These are phyloP conservation scores for Canavalia ensiformis DNA, from an alignment of 306 rosid genomes.

Conservation along the genomic window DNA sequence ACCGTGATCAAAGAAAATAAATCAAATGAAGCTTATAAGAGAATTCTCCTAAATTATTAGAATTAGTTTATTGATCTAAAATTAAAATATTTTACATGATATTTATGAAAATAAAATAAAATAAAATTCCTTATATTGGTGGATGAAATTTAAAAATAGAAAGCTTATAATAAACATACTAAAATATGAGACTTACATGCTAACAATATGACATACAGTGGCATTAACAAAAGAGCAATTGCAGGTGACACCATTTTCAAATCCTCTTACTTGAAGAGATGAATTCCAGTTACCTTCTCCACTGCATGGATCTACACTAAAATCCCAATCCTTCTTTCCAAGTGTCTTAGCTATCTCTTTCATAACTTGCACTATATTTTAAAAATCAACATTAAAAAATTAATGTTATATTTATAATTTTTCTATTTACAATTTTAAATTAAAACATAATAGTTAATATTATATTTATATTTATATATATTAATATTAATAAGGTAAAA, in stretches of 20 bases:
- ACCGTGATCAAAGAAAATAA: too few relatives aligned
- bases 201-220: conserved; percentile 66
- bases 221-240: conserved; percentile 50
- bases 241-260: conserved; percentile 55
- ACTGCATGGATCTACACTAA: conserved; percentile 54
- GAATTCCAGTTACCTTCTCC: conserved; percentile 53
- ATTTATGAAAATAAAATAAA: too few relatives aligned
- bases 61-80: too few relatives aligned
- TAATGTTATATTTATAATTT: neutral
- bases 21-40: too few relatives aligned
- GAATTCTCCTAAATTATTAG: too few relatives aligned
- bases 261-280: conserved; percentile 14
- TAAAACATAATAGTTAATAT: too few relatives aligned
- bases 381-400: neutral
- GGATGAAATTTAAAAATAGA: neutral
- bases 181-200: conserved; percentile 53
- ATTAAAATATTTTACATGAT: too few relatives aligned
- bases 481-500: too few relatives aligned
- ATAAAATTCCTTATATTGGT: neutral
- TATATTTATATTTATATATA: too few relatives aligned
- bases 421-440: too few relatives aligned
- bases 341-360: conserved; percentile 42
- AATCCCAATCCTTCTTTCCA: conserved; percentile 46
- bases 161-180: neutral
- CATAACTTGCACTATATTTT: conserved; percentile 39